These are phyloP conservation scores for Colletotrichum filicis DNA, from an alignment of 2,329 filamentous ascomycete genomes.

Conservation along the genomic window DNA sequence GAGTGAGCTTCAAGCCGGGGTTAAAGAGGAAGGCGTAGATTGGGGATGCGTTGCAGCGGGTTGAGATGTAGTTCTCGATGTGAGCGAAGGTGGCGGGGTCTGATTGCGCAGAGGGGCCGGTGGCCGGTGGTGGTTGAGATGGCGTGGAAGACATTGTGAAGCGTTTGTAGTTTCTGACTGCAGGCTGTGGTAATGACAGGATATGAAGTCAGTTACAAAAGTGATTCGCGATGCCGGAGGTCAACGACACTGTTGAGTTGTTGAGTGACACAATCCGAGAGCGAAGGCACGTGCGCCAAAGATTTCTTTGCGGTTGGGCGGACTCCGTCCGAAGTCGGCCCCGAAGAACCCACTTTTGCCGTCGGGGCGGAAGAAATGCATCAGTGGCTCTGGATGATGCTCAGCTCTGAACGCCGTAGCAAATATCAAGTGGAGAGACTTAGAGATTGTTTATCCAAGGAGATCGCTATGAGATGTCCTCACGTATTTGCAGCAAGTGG, in stretches of 20 bases:
- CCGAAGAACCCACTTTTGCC: not conserved
- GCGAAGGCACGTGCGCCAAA: constrained; percentile 17
- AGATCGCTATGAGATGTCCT: not conserved
- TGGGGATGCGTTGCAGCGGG: constrained; percentile 38
- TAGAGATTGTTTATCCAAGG: not conserved
- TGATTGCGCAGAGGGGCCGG: constrained; percentile 20
- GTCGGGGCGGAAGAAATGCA: not conserved
- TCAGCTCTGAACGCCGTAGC: not conserved
- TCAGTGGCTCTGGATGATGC: not conserved
- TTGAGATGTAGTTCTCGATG: constrained; percentile 37
- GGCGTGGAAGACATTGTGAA: constrained; percentile 18
- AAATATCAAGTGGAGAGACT: not conserved
- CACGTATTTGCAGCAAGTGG: too few species aligned
- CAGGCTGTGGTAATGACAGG: not conserved
- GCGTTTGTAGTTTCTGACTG: too few species aligned
- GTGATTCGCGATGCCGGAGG: not conserved
- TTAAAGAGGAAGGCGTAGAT: constrained; percentile 39
- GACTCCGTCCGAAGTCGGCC: constrained; percentile 30
- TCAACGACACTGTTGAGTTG: not conserved
- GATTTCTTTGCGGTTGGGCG: constrained; percentile 23
- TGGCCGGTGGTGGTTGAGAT: constrained; percentile 12
- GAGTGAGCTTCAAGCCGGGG: constrained; percentile 35
- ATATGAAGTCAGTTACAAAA: not conserved
- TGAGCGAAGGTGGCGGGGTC: constrained; percentile 37
- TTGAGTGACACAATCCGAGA: constrained; percentile 21